phyloP scores from a whole-genome alignment of 192 early-diverging fungal genomes.

The Coemansia sp. region DNA sequence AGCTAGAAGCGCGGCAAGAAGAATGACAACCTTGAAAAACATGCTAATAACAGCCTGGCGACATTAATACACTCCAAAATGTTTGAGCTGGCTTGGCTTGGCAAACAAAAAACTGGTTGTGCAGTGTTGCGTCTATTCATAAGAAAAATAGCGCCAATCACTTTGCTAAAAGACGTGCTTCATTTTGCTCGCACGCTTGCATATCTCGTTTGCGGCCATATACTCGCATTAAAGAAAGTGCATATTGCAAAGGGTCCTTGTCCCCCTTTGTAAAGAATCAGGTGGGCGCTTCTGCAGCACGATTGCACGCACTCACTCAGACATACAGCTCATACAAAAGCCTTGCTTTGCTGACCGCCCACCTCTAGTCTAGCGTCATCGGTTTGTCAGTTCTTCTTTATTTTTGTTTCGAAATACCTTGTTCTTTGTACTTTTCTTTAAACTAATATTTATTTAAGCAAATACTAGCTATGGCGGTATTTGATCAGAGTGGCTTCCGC shows the following conservation, averaged over 20 bases:
- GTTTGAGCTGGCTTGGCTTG: neutral
- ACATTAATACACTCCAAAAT: neutral
- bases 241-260: conserved; percentile 6
- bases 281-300: neutral
- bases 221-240: neutral
- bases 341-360: neutral
- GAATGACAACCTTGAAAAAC: neutral
- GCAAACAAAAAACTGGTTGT: neutral
- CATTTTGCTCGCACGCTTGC: conserved; percentile 13
- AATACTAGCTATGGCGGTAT: neutral
- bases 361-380: neutral
- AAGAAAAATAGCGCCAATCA: conserved; percentile 1
- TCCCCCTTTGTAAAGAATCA: conserved; percentile 3
- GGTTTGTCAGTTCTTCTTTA: neutral
- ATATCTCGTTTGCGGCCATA: conserved; percentile 15
- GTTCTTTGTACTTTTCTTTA: neutral
- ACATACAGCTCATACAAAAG: neutral
- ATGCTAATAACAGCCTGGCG: neutral
- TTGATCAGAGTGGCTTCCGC: neutral
- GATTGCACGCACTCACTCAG: neutral
- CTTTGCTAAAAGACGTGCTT: conserved; percentile 12
- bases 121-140: neutral
- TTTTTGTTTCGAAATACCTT: neutral
- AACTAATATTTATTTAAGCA: neutral
- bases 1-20: neutral